Percentiles rank a stretch among this genome's conserved stretches.
phyloP scores from a whole-genome alignment of 257 asterid genomes.

The Lycium barbarum region DNA sequence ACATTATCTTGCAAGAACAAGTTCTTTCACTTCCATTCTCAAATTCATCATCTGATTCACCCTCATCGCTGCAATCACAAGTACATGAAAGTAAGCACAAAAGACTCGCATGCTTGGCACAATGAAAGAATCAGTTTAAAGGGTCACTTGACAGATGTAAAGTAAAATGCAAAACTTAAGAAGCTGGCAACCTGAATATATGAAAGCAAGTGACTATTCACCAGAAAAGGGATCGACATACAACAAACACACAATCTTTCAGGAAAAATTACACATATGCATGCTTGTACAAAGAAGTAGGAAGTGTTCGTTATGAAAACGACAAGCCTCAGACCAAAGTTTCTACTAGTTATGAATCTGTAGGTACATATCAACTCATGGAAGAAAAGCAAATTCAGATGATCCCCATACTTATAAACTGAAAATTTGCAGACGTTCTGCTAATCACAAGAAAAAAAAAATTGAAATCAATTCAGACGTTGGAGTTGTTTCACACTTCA shows the following conservation, averaged over 20 bases:
- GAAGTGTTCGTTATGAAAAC: not conserved
- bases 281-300: not conserved
- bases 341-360: not conserved
- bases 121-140: not conserved
- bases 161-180: constrained; percentile 5
- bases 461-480: not conserved
- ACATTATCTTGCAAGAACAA: constrained; percentile 90
- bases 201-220: not conserved
- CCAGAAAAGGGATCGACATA: not conserved
- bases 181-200: not conserved
- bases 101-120: not conserved
- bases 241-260: not conserved
- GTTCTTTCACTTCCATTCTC: constrained; percentile 57
- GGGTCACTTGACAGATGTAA: constrained; percentile 6
- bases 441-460: not conserved
- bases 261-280: not conserved
- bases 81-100: constrained; percentile 35
- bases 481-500: not conserved
- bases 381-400: constrained; percentile 13
- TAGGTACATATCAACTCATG: not conserved
- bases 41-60: constrained; percentile 78
- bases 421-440: not conserved
- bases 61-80: constrained; percentile 67
- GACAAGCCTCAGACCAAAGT: not conserved
- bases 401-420: not conserved